These are phyloP conservation scores for Pyricularia pennisetigena DNA, from an alignment of 2,329 filamentous ascomycete genomes.

Conservation along the genomic window DNA sequence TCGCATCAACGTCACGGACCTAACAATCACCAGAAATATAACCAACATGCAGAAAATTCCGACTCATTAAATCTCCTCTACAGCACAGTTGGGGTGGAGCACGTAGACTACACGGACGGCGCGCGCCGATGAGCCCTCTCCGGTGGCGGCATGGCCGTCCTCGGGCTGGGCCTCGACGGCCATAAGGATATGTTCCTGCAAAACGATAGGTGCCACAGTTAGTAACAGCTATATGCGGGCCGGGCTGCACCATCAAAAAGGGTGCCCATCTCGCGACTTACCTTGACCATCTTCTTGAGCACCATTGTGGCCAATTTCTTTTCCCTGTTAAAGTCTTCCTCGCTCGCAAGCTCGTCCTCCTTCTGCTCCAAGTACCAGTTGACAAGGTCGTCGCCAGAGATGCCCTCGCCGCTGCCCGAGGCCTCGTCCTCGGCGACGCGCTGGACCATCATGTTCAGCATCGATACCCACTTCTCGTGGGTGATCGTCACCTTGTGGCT, in stretches of 20 bases:
- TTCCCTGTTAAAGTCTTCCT: conserved; percentile 75
- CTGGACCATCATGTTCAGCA: conserved; percentile 77
- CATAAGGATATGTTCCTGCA: conserved; percentile 79
- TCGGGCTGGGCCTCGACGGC: conserved; percentile 58
- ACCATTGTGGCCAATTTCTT: conserved; percentile 70
- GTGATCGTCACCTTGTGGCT: conserved; percentile 75
- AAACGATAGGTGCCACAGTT: conserved; percentile 15
- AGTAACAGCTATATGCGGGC: conserved; percentile 12
- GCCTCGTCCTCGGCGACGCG: conserved; percentile 77
- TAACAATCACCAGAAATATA: not conserved
- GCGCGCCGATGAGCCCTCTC: conserved; percentile 30
- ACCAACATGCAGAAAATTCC: not conserved
- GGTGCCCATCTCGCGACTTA: conserved; percentile 29
- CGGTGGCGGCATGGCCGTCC: conserved; percentile 21
- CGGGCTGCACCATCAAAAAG: not conserved
- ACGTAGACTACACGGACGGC: conserved; percentile 63
- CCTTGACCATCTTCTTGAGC: conserved; percentile 92
- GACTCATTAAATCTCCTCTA: conserved; percentile 49
- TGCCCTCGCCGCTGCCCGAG: conserved; percentile 62
- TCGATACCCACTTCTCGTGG: conserved; percentile 88
- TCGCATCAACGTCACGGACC: not conserved
- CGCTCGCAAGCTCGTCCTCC: conserved; percentile 69
- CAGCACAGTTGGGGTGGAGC: conserved; percentile 84
- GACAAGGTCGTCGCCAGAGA: conserved; percentile 72
- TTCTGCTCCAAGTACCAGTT: conserved; percentile 90